Evolutionary conservation across 2,329 filamentous ascomycete species (phyloP).

Genomic region (Mycocentrospora acerina): DNA sequence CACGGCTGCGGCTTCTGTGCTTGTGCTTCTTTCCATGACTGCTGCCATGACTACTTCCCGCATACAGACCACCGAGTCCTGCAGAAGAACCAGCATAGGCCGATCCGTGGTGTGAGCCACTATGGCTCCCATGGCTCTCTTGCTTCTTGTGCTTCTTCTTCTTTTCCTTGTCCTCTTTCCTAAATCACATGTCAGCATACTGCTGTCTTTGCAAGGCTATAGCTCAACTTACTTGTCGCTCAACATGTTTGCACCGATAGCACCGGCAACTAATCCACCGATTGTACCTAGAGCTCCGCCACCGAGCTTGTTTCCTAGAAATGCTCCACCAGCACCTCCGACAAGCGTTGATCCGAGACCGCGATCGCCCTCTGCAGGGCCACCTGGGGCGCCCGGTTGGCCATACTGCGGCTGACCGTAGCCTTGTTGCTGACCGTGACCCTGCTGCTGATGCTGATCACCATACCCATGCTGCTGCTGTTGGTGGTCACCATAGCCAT

Average conservation of each 20-base stretch:
- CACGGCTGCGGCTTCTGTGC: slow-evolving; percentile 34
- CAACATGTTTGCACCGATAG: slow-evolving; percentile 57
- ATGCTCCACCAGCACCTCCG: slow-evolving; percentile 58
- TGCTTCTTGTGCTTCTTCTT: slow-evolving; percentile 42
- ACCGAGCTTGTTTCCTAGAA: slow-evolving; percentile 56
- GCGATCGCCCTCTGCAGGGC: slow-evolving; percentile 52
- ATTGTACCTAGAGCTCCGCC: slow-evolving; percentile 55
- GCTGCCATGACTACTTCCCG: slow-evolving; percentile 24
- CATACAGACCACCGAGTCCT: slow-evolving; percentile 38
- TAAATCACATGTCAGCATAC: slow-evolving; percentile 9
- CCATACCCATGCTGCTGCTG: slow-evolving; percentile 21
- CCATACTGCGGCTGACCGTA: slow-evolving; percentile 42
- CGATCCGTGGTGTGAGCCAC: slow-evolving; percentile 28
- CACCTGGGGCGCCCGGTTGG: slow-evolving; percentile 33
- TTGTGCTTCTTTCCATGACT: slow-evolving; percentile 37
- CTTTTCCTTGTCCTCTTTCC: slow-evolving; percentile 38
- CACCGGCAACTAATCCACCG: slow-evolving; percentile 55
- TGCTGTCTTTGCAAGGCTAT: background rate
- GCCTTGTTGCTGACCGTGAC: slow-evolving; percentile 12
- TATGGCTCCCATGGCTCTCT: slow-evolving; percentile 26
- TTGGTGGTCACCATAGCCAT: slow-evolving; percentile 9
- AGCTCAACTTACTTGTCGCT: slow-evolving; percentile 44
- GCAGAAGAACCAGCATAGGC: slow-evolving; percentile 36
- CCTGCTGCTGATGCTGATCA: slow-evolving; percentile 35
- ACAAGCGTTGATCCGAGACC: slow-evolving; percentile 58